Percentiles rank a stretch among this genome's conserved stretches.
Conservation (phyloP, 2,329 filamentous ascomycete genomes). For the Cladosporium sp. region DNA sequence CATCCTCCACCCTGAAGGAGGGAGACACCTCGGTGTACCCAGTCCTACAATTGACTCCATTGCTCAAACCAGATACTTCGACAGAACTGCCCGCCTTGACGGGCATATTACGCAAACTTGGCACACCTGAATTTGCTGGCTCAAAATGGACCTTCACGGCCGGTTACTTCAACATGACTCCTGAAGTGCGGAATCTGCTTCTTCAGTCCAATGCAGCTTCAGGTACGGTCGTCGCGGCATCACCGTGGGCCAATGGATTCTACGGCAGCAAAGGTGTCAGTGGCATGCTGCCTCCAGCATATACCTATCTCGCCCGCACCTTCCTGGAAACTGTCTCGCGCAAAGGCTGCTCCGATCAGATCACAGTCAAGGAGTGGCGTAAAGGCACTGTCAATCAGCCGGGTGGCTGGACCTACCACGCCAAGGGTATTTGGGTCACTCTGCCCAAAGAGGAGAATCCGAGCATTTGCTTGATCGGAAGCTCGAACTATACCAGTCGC, state of each 20-base stretch:
- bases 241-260: constrained; percentile 92
- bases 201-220: constrained; percentile 65
- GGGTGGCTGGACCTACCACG: constrained; percentile 94
- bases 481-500: constrained; percentile 91
- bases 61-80: constrained; percentile 73
- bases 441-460: constrained; percentile 61
- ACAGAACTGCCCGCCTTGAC: constrained; percentile 84
- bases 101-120: constrained; percentile 66
- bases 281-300: constrained; percentile 84
- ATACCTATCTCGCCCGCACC: constrained; percentile 78
- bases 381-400: constrained; percentile 74
- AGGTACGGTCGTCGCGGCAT: constrained; percentile 86
- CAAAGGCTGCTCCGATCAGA: constrained; percentile 53
- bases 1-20: constrained; percentile 24
- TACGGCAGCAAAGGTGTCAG: constrained; percentile 84
- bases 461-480: constrained; percentile 78
- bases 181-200: constrained; percentile 73
- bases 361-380: constrained; percentile 83
- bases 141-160: constrained; percentile 95
- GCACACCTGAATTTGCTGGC: constrained; percentile 56
- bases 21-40: constrained; percentile 77
- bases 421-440: constrained; percentile 90
- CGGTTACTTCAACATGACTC: constrained; percentile 96
- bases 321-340: constrained; percentile 65
- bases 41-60: constrained; percentile 79